Conservation (phyloP, 495 filamentous ascomycete species). For the Annulohypoxylon stygium region DNA sequence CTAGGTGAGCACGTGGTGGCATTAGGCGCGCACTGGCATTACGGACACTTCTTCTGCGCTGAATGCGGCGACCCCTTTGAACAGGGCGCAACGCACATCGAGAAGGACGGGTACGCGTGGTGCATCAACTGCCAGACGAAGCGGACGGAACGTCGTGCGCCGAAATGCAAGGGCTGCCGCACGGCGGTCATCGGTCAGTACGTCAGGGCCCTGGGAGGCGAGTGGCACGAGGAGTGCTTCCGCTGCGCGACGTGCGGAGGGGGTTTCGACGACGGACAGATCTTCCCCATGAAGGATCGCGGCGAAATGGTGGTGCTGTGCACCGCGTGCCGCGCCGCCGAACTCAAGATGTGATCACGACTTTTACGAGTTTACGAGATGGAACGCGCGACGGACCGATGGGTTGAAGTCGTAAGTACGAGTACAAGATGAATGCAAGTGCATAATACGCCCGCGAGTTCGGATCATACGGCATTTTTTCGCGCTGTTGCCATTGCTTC, state of each 20-base stretch:
- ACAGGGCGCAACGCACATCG: slow-evolving; percentile 85
- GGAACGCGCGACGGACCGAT: background rate
- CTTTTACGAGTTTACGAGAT: background rate
- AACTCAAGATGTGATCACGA: slow-evolving; percentile 61
- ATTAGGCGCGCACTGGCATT: slow-evolving; percentile 94
- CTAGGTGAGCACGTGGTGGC: slow-evolving; percentile 95
- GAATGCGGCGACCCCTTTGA: slow-evolving; percentile 98
- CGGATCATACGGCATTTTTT: background rate
- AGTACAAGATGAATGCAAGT: background rate
- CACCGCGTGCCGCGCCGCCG: slow-evolving; percentile 61
- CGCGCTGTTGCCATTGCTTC: background rate
- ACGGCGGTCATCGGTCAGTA: slow-evolving; percentile 88
- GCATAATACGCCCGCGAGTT: background rate
- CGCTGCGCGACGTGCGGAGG: slow-evolving; percentile 71
- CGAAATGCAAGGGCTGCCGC: slow-evolving; percentile 88
- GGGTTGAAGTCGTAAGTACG: background rate
- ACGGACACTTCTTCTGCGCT: slow-evolving; percentile 98
- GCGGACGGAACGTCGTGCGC: slow-evolving; percentile 75
- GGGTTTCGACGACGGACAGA: slow-evolving; percentile 68
- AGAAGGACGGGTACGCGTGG: slow-evolving; percentile 99
- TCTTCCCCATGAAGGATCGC: slow-evolving; percentile 63
- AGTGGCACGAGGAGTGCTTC: slow-evolving; percentile 97
- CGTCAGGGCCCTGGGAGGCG: slow-evolving; percentile 84
- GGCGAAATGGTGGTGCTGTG: slow-evolving; percentile 63
- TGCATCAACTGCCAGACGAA: slow-evolving; percentile 94